Evolutionary conservation across 2,329 filamentous ascomycete genomes (phyloP).

Genomic region (Colletotrichum nymphaeae): DNA sequence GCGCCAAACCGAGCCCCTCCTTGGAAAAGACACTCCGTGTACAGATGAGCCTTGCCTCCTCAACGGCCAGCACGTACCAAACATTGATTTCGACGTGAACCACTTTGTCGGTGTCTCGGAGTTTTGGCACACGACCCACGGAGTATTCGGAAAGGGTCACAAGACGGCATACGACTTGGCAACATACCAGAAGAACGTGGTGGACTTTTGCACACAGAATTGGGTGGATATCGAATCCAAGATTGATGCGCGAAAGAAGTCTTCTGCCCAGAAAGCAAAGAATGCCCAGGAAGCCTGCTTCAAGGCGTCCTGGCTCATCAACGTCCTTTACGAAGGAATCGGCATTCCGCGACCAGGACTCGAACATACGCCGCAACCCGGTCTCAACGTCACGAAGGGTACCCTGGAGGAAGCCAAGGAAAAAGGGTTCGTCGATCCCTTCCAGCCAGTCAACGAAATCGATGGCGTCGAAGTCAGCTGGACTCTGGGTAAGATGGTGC

Average conservation of each 20-base stretch:
- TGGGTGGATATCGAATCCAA: constrained; percentile 82
- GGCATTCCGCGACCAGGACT: constrained; percentile 88
- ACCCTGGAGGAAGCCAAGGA: constrained; percentile 75
- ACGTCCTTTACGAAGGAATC: constrained; percentile 94
- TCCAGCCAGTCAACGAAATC: constrained; percentile 94
- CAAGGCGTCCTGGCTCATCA: constrained; percentile 98
- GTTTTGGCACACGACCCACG: constrained; percentile 98
- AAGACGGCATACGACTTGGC: constrained; percentile 85
- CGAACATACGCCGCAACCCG: constrained; percentile 67
- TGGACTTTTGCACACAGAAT: constrained; percentile 84
- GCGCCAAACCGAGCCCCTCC: constrained; percentile 81
- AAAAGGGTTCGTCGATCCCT: constrained; percentile 83
- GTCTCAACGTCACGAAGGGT: constrained; percentile 79
- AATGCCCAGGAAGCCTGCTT: constrained; percentile 92
- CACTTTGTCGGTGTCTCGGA: constrained; percentile 98
- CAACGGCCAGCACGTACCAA: constrained; percentile 91
- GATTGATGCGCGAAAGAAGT: constrained; percentile 75
- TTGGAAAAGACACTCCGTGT: constrained; percentile 91
- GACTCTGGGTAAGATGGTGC: constrained; percentile 95
- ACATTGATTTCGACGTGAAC: constrained; percentile 96
- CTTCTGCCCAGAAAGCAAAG: constrained; percentile 80
- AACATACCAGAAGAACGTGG: constrained; percentile 87
- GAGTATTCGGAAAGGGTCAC: constrained; percentile 84
- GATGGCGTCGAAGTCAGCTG: constrained; percentile 93
- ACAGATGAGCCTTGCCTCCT: constrained; percentile 86